phyloP scores from a whole-genome alignment of 2,329 filamentous ascomycete genomes.

The Pestalotiopsis fici region DNA sequence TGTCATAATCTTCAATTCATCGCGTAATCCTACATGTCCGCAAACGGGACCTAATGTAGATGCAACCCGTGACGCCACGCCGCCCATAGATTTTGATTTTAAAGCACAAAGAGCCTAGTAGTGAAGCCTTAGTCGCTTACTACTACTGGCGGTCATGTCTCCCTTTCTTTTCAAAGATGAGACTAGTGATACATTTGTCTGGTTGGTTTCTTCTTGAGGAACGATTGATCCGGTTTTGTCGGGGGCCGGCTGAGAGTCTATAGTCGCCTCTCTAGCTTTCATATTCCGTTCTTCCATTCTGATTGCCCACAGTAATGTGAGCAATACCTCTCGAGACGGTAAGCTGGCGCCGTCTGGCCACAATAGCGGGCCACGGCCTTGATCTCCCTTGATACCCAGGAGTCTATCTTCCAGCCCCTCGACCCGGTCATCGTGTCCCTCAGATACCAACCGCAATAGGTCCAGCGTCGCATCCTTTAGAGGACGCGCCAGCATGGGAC shows the following conservation, averaged over 20 bases:
- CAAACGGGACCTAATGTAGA: not conserved
- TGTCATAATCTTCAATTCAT: slow-evolving; percentile 3
- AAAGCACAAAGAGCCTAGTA: slow-evolving; percentile 6
- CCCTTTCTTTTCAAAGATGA: slow-evolving; percentile 12
- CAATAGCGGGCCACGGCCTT: slow-evolving; percentile 31
- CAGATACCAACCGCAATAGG: slow-evolving; percentile 72
- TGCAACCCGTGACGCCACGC: slow-evolving; percentile 7
- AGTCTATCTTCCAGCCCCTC: slow-evolving; percentile 34
- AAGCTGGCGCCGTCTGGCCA: slow-evolving; percentile 36
- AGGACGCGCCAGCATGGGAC: slow-evolving; percentile 74
- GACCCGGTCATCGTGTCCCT: slow-evolving; percentile 51
- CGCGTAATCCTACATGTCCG: slow-evolving; percentile 2
- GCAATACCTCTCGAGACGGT: slow-evolving; percentile 35
- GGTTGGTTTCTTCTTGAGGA: slow-evolving; percentile 12
- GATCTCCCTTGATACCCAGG: slow-evolving; percentile 37
- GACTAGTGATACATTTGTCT: slow-evolving; percentile 11
- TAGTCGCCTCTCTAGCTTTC: slow-evolving; percentile 14
- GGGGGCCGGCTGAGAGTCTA: slow-evolving; percentile 14
- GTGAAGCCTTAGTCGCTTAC: slow-evolving; percentile 11
- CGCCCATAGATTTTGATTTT: not conserved
- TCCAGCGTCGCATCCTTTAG: slow-evolving; percentile 73
- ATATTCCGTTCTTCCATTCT: slow-evolving; percentile 33
- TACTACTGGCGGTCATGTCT: slow-evolving; percentile 3
- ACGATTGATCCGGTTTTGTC: slow-evolving; percentile 13
- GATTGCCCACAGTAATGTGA: slow-evolving; percentile 36